Evolutionary conservation across 202 grass and related monocot genomes (phyloP).

Genomic region (Zoysia matrella): DNA sequence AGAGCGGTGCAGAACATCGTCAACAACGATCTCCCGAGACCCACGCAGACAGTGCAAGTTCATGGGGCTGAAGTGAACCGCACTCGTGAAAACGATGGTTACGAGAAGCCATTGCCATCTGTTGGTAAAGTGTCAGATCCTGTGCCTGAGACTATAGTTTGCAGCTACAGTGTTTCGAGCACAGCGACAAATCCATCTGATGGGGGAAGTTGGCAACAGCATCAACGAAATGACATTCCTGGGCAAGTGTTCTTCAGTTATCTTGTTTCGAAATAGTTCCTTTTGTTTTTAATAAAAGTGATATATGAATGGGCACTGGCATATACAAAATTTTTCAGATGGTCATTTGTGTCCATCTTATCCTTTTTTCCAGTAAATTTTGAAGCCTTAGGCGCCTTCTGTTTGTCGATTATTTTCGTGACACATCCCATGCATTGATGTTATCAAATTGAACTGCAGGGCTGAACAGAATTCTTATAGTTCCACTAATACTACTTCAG

Average conservation of each 20-base stretch:
- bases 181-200: slow-evolving; percentile 42
- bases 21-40: slow-evolving; percentile 85
- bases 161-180: slow-evolving; percentile 49
- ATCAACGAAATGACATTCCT: slow-evolving; percentile 34
- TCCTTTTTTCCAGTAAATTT: background rate
- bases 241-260: slow-evolving; percentile 39
- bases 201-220: slow-evolving; percentile 24
- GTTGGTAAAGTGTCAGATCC: slow-evolving; percentile 28
- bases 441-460: slow-evolving; percentile 47
- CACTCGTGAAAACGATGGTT: slow-evolving; percentile 41
- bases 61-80: slow-evolving; percentile 22
- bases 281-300: background rate
- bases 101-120: slow-evolving; percentile 15
- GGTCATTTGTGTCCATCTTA: background rate
- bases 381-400: background rate
- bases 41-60: slow-evolving; percentile 50
- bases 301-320: too few relatives aligned
- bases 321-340: background rate
- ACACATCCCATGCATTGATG: background rate
- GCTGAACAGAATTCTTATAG: slow-evolving; percentile 40
- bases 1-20: slow-evolving; percentile 70
- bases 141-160: slow-evolving; percentile 41
- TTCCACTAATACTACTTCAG: slow-evolving; percentile 23
- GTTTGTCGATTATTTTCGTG: slow-evolving; percentile 18
- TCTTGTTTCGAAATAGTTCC: slow-evolving; percentile 28